Base-by-base conservation (phyloP, 2,329 filamentous ascomycete genomes). In the Didymella segeticola region DNA sequence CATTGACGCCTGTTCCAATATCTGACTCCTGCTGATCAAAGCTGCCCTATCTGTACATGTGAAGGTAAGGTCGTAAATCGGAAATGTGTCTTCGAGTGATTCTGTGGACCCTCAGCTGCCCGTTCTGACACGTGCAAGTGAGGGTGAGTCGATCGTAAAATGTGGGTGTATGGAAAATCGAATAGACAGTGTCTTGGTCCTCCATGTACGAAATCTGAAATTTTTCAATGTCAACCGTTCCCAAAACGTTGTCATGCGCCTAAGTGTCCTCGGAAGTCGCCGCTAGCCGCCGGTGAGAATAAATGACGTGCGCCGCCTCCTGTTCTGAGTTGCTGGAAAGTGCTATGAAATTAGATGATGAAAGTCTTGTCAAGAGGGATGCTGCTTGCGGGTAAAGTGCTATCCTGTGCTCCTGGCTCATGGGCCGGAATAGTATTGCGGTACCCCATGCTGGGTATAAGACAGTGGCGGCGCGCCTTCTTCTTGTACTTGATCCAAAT, bases 401-500 rank as follows among this genome's bases (percentile, higher is more conserved):
- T 23, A n/a, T 37, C 12, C 12, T 36, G 25, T 14, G 1, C 5
- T 26, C 6, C 20, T 8, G 30, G 5, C 27, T 39, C 36, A 56
- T 30, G 69, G 48, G 23, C 64, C 70, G 5, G 70, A 69, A 42
- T 71, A 73, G 38, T 64, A 73, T 29, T 69, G 67, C 20, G 50
- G 62, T 39, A 73, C 46, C 11, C 63, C 63, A 26, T 66, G 56
- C 23, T 69, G 66, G 36, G 38, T 60, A 42, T 70, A 74, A 14
- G 53, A 48, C 59, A 71, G 62, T n/a, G 68, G 63, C 17, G 66
- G 66, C 15, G 45, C 64, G 22, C 61, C 63, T 61, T 75, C 72
- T 58, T 74, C 72, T 61, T 73, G 69, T 26, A 75, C 72, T 38
- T 71, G 66, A 36, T 70, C 65, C 10, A 75, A 33, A 15, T 68